Evolutionary conservation across 176 grass and related monocot species (phyloP).

Genomic region (Cocos nucifera): DNA sequence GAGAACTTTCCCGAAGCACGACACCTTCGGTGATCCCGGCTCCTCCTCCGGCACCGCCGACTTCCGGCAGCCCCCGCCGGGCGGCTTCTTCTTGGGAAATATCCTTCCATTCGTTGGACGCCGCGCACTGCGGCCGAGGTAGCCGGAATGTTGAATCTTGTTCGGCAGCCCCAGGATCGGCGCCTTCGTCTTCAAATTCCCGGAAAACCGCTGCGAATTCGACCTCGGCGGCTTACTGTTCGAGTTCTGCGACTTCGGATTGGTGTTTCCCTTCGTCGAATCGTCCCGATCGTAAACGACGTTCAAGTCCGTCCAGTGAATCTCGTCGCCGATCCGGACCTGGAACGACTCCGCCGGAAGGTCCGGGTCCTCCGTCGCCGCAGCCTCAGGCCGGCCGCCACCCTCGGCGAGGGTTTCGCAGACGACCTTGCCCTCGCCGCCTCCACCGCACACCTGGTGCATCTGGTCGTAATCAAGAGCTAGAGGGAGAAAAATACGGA

Average conservation of each 20-base stretch:
- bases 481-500: neutral
- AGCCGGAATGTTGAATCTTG: conserved; percentile 32
- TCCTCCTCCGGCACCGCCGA: conserved; percentile 45
- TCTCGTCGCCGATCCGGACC: conserved; percentile 30
- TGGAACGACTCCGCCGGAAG: conserved; percentile 33
- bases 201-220: conserved; percentile 58
- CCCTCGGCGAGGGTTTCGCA: neutral
- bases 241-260: conserved; percentile 62
- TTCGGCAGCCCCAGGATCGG: conserved; percentile 48
- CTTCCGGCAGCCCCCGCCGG: conserved; percentile 28
- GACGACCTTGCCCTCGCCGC: neutral
- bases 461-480: neutral
- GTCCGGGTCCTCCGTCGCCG: neutral
- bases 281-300: conserved; percentile 74
- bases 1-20: conserved; percentile 88
- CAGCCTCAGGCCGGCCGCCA: neutral
- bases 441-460: neutral
- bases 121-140: conserved; percentile 10
- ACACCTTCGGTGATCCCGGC: conserved; percentile 73
- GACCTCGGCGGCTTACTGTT: conserved; percentile 7
- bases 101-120: conserved; percentile 30
- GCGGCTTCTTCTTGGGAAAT: conserved; percentile 62
- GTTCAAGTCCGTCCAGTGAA: conserved; percentile 51
- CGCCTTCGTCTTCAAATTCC: conserved; percentile 46
- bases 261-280: conserved; percentile 88